These are phyloP conservation scores for Talaromyces rugulosus DNA, from an alignment of 2,329 filamentous ascomycete genomes.

Conservation along the genomic window DNA sequence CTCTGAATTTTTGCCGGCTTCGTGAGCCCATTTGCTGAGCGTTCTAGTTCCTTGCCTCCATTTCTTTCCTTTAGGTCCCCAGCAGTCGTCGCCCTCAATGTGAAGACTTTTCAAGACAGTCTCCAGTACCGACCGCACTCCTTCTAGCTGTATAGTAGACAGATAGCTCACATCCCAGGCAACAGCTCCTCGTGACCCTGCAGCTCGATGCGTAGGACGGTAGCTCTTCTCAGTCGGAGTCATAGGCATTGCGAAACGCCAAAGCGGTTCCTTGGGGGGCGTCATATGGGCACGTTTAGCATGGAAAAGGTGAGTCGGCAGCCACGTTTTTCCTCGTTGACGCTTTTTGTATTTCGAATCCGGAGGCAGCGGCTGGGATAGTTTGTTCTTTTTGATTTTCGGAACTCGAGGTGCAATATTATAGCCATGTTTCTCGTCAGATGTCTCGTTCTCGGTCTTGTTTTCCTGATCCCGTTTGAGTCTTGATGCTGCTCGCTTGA, in stretches of 20 bases:
- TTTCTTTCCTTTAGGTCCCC: slow-evolving; percentile 61
- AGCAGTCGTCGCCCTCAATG: slow-evolving; percentile 54
- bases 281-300: slow-evolving; percentile 91
- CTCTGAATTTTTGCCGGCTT: slow-evolving; percentile 50
- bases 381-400: slow-evolving; percentile 65
- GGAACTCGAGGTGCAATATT: slow-evolving; percentile 45
- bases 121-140: slow-evolving; percentile 59
- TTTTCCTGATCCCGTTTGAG: slow-evolving; percentile 30
- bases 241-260: slow-evolving; percentile 82
- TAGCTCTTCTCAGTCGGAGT: slow-evolving; percentile 89
- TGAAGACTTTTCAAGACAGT: slow-evolving; percentile 64
- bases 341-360: slow-evolving; percentile 75
- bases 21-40: slow-evolving; percentile 56
- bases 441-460: slow-evolving; percentile 18
- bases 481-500: slow-evolving; percentile 42
- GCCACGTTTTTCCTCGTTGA: slow-evolving; percentile 84
- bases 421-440: slow-evolving; percentile 25
- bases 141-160: slow-evolving; percentile 76
- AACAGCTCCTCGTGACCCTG: slow-evolving; percentile 69
- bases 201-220: slow-evolving; percentile 76
- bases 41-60: slow-evolving; percentile 64
- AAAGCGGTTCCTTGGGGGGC: slow-evolving; percentile 70
- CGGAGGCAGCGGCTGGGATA: slow-evolving; percentile 61
- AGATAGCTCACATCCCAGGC: slow-evolving; percentile 95
- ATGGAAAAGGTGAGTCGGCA: slow-evolving; percentile 92